Evolutionary conservation across 768 basidiomycete species (phyloP).

Genomic region (Lactarius hatsudake): DNA sequence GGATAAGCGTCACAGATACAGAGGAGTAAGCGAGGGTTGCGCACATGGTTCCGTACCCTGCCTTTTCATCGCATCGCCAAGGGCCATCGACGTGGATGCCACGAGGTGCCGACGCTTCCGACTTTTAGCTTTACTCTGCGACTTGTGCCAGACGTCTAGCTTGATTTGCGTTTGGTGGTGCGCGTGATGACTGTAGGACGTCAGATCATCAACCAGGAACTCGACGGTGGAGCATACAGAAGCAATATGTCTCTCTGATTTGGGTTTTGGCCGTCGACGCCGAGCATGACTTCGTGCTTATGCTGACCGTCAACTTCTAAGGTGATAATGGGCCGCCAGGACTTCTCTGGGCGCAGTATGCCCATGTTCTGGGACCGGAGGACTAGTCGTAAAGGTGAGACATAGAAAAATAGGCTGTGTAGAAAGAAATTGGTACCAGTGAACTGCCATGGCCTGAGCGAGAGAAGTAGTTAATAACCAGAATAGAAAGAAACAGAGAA

Average conservation of each 20-base stretch:
- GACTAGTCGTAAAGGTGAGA: constrained; percentile 31
- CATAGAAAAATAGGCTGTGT: background rate
- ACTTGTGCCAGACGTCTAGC: constrained; percentile 55
- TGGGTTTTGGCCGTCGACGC: constrained; percentile 67
- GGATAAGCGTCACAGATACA: background rate
- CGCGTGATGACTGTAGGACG: constrained; percentile 39
- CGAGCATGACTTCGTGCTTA: constrained; percentile 55
- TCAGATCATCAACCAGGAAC: background rate
- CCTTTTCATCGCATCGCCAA: constrained; percentile 52
- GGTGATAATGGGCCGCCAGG: constrained; percentile 66
- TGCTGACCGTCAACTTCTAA: constrained; percentile 53
- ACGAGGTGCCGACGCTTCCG: constrained; percentile 53
- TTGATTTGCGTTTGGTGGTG: constrained; percentile 43
- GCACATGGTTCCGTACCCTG: constrained; percentile 47
- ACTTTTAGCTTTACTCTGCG: constrained; percentile 59
- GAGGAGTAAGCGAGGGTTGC: constrained; percentile 26
- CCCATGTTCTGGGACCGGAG: constrained; percentile 40
- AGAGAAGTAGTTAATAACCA: background rate
- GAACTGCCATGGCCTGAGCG: constrained; percentile 33
- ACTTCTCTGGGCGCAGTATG: constrained; percentile 53
- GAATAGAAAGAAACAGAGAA: background rate
- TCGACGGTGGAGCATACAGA: constrained; percentile 44
- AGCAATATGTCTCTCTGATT: constrained; percentile 54
- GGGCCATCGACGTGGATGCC: constrained; percentile 47
- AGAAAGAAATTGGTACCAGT: constrained; percentile 26